Evolutionary conservation across 1,284 basidiomycete species (phyloP).

Genomic region (Microbotryum silenes-acaulis): DNA sequence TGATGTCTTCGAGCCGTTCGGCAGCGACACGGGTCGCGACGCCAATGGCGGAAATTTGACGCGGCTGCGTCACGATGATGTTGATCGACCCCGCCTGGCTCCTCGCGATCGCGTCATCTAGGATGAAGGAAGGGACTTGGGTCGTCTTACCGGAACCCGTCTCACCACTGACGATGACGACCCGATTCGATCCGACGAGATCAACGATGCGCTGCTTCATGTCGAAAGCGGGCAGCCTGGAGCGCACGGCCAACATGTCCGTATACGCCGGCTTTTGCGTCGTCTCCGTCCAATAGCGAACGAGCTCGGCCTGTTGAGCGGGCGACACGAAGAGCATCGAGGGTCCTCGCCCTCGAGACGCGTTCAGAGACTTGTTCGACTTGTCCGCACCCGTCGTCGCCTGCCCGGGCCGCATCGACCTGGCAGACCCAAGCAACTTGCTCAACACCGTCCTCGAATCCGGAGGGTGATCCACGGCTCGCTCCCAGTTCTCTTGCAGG

Average conservation of each 20-base stretch:
- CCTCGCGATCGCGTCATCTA: constrained; percentile 62
- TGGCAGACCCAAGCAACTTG: constrained; percentile 43
- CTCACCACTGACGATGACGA: constrained; percentile 75
- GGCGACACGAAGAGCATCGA: too few relatives aligned
- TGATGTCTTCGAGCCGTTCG: constrained; percentile 68
- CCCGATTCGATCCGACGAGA: constrained; percentile 55
- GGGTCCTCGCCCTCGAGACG: too few relatives aligned
- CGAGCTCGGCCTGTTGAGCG: background rate
- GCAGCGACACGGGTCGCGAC: constrained; percentile 79
- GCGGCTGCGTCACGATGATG: constrained; percentile 83
- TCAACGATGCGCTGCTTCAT: constrained; percentile 58
- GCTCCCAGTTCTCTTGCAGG: constrained; percentile 62
- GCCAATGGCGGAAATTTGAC: constrained; percentile 80
- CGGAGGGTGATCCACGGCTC: constrained; percentile 60
- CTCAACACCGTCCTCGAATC: constrained; percentile 58
- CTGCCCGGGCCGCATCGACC: constrained; percentile 44
- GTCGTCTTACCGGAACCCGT: constrained; percentile 85
- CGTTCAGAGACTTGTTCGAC: too few relatives aligned
- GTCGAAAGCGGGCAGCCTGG: constrained; percentile 66
- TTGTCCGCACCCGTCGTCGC: background rate
- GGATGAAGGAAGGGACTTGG: constrained; percentile 45
- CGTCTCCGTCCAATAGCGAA: constrained; percentile 42
- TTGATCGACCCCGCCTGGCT: constrained; percentile 60
- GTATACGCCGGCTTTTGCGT: constrained; percentile 48
- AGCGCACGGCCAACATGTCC: constrained; percentile 53